Evolutionary conservation across 768 basidiomycete genomes (phyloP).

Genomic region (Lentinula aciculospora): DNA sequence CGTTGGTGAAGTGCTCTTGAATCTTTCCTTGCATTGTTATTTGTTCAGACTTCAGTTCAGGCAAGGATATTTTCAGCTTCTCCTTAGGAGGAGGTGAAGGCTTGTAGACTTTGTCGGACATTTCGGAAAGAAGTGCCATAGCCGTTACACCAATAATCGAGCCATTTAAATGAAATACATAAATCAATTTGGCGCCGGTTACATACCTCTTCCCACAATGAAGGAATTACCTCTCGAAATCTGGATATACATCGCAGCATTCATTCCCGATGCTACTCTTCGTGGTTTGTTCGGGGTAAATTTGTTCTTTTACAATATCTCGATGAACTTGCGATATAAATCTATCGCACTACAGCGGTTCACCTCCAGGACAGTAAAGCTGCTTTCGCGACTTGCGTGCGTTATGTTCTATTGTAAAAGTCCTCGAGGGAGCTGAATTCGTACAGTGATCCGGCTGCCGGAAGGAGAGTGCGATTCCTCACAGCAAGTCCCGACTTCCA

Average conservation of each 20-base stretch:
- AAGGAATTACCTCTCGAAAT: conserved; percentile 25
- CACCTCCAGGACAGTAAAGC: conserved; percentile 12
- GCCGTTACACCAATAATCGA: neutral
- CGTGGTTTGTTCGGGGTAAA: conserved; percentile 22
- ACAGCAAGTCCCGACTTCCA: conserved; percentile 11
- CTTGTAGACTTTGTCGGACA: conserved; percentile 23
- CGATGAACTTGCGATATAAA: conserved; percentile 23
- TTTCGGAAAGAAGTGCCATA: neutral
- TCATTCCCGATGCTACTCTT: conserved; percentile 22
- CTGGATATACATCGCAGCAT: conserved; percentile 24
- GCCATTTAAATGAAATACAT: neutral
- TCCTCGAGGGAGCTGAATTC: neutral
- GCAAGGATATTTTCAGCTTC: neutral
- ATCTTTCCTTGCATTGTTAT: conserved; percentile 48
- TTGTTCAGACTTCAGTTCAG: conserved; percentile 34
- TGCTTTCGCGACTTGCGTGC: conserved; percentile 17
- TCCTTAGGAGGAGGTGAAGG: conserved; percentile 14
- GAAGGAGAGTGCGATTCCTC: conserved; percentile 18
- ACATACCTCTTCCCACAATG: neutral
- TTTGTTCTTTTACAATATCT: conserved; percentile 24
- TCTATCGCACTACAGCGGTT: conserved; percentile 19
- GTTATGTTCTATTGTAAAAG: conserved; percentile 2
- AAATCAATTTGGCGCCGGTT: neutral
- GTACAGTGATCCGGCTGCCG: conserved; percentile 18
- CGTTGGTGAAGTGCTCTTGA: conserved; percentile 51